phyloP scores from a whole-genome alignment of 2,329 filamentous ascomycete genomes.

The Neocatenulostroma microsporum region DNA sequence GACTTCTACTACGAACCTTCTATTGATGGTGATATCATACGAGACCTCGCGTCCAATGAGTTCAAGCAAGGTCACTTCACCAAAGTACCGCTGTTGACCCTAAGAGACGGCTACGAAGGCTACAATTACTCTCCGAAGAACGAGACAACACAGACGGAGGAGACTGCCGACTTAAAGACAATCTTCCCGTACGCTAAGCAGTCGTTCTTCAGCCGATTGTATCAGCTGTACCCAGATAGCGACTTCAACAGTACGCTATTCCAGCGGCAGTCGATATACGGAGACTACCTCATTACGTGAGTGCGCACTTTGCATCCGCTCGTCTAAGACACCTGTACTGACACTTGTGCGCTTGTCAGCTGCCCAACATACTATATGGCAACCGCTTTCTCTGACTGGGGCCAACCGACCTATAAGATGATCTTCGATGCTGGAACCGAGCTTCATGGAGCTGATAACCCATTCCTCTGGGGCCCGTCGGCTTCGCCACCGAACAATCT shows the following conservation, averaged over 20 bases:
- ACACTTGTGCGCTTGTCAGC: background rate
- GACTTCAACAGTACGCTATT: constrained; percentile 31
- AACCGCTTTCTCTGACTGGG: constrained; percentile 24
- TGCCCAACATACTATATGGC: constrained; percentile 31
- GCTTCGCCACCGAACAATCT: constrained; percentile 20
- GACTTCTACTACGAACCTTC: constrained; percentile 36
- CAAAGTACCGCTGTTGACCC: constrained; percentile 28
- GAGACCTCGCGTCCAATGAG: constrained; percentile 27
- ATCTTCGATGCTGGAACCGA: constrained; percentile 30
- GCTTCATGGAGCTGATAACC: constrained; percentile 24
- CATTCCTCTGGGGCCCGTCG: constrained; percentile 16
- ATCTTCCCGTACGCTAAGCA: constrained; percentile 30
- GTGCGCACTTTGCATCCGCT: too few relatives aligned
- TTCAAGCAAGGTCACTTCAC: constrained; percentile 27
- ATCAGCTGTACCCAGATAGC: constrained; percentile 31
- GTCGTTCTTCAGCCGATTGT: constrained; percentile 33
- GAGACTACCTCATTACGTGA: constrained; percentile 34
- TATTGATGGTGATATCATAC: constrained; percentile 33
- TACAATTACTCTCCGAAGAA: constrained; percentile 26
- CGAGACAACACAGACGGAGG: constrained; percentile 21
- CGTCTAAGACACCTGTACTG: background rate
- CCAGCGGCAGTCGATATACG: constrained; percentile 32
- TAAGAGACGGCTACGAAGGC: constrained; percentile 27
- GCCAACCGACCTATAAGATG: constrained; percentile 26
- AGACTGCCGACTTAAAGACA: constrained; percentile 22